Base-by-base conservation (phyloP, 495 filamentous ascomycete genomes). In the Copromyces sp. region DNA sequence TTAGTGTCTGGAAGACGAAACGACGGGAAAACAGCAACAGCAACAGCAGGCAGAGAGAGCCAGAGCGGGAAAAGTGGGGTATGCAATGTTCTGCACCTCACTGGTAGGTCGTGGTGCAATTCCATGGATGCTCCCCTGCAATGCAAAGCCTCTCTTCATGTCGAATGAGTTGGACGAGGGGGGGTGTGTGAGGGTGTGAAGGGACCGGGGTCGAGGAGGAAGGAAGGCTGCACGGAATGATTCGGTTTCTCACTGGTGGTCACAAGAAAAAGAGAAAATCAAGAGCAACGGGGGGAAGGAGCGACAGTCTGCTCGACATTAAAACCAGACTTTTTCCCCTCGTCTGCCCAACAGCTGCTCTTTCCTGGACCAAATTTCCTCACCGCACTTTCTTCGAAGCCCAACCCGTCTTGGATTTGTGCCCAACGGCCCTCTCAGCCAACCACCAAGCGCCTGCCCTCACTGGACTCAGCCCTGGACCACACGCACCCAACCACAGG, bases 321-420 rank as follows among this genome's bases (percentile, higher is more conserved):
- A 85, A 85, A 84, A 84, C 80, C 83, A 77, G 77, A 80, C 77
- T 78, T 35, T 35, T 65, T 75, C 79, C 80, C 83, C 82, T 81
- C 82, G 83, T 81, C 79, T 82, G 83, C 84, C 84, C 83, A 83
- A 85, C 83, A 74, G 75, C 73, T 76, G 77, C 78, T 80, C 77
- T 77, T 80, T 79, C 77, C 81, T 71, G 61, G 53, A 65, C 32
- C 24, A 72, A 69, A 68, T 75, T 74, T 82, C 77, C 80, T 72
- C 74, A 72, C 69, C 75, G 77, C 53, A 65, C 53, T 35, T 78
- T 76, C 79, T 78, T 79, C 75, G 71, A 78, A 83, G 83, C 84
- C 84, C 83, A 85, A 85, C 81, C 77, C 78, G 77, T 69, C 77
- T 75, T 69, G 47, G 76, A 74, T 85, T 83, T 74, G 77, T 83